Percentiles rank a stretch among this genome's conserved stretches.
These are phyloP conservation scores for Neurospora tetrasperma DNA, from an alignment of 495 filamentous ascomycete species.

Conservation along the genomic window DNA sequence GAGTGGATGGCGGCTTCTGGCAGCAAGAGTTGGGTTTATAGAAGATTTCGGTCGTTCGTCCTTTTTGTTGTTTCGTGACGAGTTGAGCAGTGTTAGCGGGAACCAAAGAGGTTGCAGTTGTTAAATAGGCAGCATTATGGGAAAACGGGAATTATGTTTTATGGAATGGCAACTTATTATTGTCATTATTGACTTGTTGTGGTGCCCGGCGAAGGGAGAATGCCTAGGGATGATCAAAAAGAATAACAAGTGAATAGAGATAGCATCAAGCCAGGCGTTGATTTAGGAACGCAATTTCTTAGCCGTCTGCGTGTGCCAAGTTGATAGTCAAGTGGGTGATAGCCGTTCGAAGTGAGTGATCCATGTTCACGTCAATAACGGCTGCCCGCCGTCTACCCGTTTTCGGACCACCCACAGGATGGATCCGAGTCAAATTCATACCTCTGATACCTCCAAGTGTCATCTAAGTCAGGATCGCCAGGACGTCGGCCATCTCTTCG, in stretches of 20 bases:
- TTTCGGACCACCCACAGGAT: not conserved
- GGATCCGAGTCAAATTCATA: not conserved
- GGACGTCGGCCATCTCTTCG: not conserved
- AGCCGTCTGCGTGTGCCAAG: not conserved
- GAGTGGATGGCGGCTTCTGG: not conserved
- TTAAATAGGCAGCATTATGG: not conserved
- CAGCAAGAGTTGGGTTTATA: not conserved
- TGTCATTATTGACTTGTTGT: not conserved
- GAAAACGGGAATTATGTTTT: not conserved
- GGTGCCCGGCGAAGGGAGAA: not conserved
- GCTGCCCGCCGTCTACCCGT: not conserved
- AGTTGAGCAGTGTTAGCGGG: not conserved
- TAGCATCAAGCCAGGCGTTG: not conserved
- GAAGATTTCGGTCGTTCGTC: not conserved
- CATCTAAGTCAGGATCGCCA: not conserved
- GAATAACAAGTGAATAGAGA: not conserved
- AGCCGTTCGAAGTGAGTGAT: not conserved
- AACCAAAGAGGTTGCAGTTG: not conserved
- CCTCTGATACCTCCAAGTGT: not conserved
- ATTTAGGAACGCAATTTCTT: not conserved
- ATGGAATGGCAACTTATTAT: not conserved
- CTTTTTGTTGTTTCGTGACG: not conserved
- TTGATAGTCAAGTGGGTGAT: not conserved
- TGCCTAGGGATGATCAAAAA: not conserved
- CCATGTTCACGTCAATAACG: not conserved